Evolutionary conservation across 2,329 filamentous ascomycete species (phyloP), one percentile per base, ranked within the genome.

Genomic region (Pezicula rhizophila): DNA sequence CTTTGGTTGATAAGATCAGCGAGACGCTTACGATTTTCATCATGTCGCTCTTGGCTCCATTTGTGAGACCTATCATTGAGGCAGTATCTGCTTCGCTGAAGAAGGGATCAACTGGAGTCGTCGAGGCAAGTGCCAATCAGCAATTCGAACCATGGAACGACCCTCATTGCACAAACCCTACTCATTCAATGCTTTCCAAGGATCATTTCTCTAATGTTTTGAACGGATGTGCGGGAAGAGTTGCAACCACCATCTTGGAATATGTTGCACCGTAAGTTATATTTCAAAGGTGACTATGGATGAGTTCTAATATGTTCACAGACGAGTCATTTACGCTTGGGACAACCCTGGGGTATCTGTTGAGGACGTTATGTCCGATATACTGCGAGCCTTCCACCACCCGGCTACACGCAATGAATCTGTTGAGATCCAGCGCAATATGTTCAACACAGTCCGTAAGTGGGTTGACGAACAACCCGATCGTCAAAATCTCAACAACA

Each of bases 11-110:
- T 55, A 92, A 89, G 60, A 95, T 99, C 60, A 89, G 87, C 48
- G 93, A 99, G 70, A 92, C 87, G 1, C 75, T 99, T 37, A 96
- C 92, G 0, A 77, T 96, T 6, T 97, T 97, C 64, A 81, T 99
- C 45, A 78, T 99, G 53, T 91, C 90, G 5, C 78, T 99, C 1
- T 77, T 99, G 15, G 89, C 93, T 1, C 93, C 93, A 0, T 97
- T 95, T 66, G 79, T 99, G 53, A 82, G 90, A 48, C 93, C 93
- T 10, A 85, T 99, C 64, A 96, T 99, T 67, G 86, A 85, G 46
- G 81, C 87, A 46, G 89, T 92, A 5, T 92, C 89, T 18, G 84
- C 91, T 62, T 80, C 82, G 31, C 75, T 99, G 23, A 95, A 97
- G 70, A 79, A 85, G 20, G 92, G 93, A 4, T 96, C 89, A 8